Conservation (phyloP, 2,329 filamentous ascomycete genomes). For the Exophiala sideris region DNA sequence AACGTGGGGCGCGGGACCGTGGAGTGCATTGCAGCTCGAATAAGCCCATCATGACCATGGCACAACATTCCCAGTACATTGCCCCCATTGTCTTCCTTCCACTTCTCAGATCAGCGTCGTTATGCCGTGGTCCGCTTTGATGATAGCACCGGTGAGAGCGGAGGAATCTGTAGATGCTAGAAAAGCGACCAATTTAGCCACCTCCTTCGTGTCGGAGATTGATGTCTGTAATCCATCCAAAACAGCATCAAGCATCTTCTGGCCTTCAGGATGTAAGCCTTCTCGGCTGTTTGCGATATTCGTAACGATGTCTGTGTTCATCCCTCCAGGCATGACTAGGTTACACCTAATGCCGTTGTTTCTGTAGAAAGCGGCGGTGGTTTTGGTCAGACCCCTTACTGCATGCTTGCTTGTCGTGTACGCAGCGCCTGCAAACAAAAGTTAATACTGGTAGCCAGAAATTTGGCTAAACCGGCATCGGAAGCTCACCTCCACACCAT, state of each 20-base stretch:
- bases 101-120: not conserved
- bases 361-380: conserved; percentile 56
- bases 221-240: not conserved
- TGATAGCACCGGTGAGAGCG: conserved; percentile 1
- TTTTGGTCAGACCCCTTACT: conserved; percentile 53
- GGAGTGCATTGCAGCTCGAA: too few relatives aligned
- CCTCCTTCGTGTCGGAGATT: conserved; percentile 5
- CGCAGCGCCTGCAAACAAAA: conserved; percentile 39
- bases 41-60: too few relatives aligned
- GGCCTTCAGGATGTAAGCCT: not conserved
- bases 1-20: too few relatives aligned
- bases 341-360: conserved; percentile 53
- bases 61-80: not conserved
- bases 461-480: too few relatives aligned
- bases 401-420: conserved; percentile 56
- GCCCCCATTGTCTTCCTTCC: not conserved
- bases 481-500: conserved; percentile 35
- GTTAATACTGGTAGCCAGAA: conserved; percentile 7
- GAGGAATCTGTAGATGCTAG: conserved; percentile 1
- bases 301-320: conserved; percentile 52
- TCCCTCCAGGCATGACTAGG: conserved; percentile 51
- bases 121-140: conserved; percentile 4
- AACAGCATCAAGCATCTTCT: conserved; percentile 1
- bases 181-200: conserved; percentile 1
- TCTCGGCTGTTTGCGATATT: conserved; percentile 14